A percentile compares a stretch with the other conserved stretches of the same genome.
Evolutionary conservation across 257 asterid genomes (phyloP).

Genomic region (Agastache rugosa): DNA sequence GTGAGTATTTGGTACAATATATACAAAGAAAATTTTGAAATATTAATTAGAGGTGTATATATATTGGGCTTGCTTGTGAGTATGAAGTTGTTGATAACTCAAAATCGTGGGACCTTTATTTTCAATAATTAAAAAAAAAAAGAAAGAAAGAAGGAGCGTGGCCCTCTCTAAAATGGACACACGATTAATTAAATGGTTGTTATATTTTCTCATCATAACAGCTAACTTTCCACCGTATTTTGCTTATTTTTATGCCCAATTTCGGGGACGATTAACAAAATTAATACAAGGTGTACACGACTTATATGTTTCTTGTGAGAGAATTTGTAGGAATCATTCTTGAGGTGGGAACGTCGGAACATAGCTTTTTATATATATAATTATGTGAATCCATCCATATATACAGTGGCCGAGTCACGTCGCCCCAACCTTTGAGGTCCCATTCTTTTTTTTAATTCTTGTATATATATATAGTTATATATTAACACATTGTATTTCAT

Average conservation of each 20-base stretch:
- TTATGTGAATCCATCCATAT: too few relatives aligned
- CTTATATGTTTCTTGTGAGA: not conserved
- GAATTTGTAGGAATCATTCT: too few relatives aligned
- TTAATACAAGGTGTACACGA: not conserved
- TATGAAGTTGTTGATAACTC: slow-evolving; percentile 24
- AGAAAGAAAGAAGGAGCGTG: not conserved
- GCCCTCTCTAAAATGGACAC: slow-evolving; percentile 32
- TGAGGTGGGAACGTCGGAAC: too few relatives aligned
- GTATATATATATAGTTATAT: too few relatives aligned
- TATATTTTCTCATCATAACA: slow-evolving; percentile 29
- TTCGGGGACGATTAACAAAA: slow-evolving; percentile 13
- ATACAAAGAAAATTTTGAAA: not conserved
- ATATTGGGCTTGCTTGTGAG: slow-evolving; percentile 24
- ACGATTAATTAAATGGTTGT: slow-evolving; percentile 21
- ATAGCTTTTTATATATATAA: too few relatives aligned
- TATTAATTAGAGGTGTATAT: not conserved
- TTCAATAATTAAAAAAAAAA: slow-evolving; percentile 18
- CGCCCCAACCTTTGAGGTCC: too few relatives aligned
- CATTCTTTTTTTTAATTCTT: too few relatives aligned
- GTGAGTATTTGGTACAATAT: not conserved
- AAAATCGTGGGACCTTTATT: slow-evolving; percentile 47
- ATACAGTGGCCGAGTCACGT: too few relatives aligned
- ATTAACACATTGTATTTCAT: too few relatives aligned
- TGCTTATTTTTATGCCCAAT: slow-evolving; percentile 22
- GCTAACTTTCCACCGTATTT: slow-evolving; percentile 26